Base-by-base conservation (phyloP, 2,329 filamentous ascomycete species). In the Fusarium brachygibbosum region DNA sequence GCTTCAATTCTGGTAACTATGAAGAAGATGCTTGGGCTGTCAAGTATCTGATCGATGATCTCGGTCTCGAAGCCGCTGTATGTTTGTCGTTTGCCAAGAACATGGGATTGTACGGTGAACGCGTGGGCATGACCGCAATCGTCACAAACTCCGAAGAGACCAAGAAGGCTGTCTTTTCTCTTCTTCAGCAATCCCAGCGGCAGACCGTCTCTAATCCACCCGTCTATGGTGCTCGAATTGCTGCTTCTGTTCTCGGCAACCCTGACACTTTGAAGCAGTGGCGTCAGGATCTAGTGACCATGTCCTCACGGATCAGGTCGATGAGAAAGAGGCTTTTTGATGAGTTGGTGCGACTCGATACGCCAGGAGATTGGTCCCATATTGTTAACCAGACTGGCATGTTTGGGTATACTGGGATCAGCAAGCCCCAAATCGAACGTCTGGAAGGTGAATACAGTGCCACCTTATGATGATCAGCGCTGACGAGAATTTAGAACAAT, bases 21-120 rank as follows among this genome's bases (percentile, higher is more conserved):
- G 72, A 74, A 10, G 58, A 74, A 19, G 72, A 74, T 29, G 72
- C 72, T 5, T 74, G 70, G 69, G 66, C 70, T 1, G 54, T 74
- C 3, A 58, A 56, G 3, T 46, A 74, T n/a, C 63, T 74, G 9
- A 60, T 74, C 5, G 75, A 78, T 16, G 75, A 77, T 28, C 68
- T 79, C 10, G 72, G 72, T 2, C 73, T 83, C 58, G 87, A 89
- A 75, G 81, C 86, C 6, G 84, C 85, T 52, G 79, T 90, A 5
- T 86, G 86, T 49, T 82, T 88, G 74, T 90, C 87, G 0, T 90
- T 89, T 70, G 86, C 88, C 4, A 90, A 90, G 79, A 88, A 84
- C 75, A 87, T 89, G 76, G 81, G 81, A 1, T 66, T 82, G 0
- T 82, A 82, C 55, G 81, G 80, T 1, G 79, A 81, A 55, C 71